A percentile compares a stretch with the other conserved stretches of the same genome.
These are phyloP conservation scores for Clavispora phyllophila DNA, from an alignment of 805 yeast species.

Conservation along the genomic window DNA sequence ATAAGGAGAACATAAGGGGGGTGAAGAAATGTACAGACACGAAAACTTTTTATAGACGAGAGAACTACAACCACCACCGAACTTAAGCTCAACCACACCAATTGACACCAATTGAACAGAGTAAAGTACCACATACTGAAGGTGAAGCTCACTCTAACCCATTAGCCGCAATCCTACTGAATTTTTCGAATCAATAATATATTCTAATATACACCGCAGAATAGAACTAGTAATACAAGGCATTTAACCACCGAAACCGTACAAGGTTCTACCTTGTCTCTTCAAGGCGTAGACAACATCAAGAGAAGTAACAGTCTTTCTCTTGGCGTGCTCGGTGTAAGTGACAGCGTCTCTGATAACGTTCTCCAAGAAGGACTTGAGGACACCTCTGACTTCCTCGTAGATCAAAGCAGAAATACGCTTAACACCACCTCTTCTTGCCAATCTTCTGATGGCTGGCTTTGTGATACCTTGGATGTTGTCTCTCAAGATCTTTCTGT, in stretches of 20 bases:
- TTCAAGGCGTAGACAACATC: slow-evolving; percentile 98
- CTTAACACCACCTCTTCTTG: slow-evolving; percentile 99
- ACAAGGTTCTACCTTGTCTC: slow-evolving; percentile 99
- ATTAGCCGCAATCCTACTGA: too few relatives aligned
- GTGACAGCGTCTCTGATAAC: slow-evolving; percentile 99
- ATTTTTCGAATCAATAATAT: slow-evolving; percentile 16
- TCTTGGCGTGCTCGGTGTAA: slow-evolving; percentile 99
- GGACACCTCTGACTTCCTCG: slow-evolving; percentile 97
- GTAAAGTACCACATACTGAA: too few relatives aligned
- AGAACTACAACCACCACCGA: too few relatives aligned
- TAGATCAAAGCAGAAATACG: slow-evolving; percentile 98
- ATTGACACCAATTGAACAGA: too few relatives aligned
- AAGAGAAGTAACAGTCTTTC: slow-evolving; percentile 98
- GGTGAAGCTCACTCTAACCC: too few relatives aligned
- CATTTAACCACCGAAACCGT: slow-evolving; percentile 96
- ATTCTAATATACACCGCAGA: slow-evolving; percentile 20
- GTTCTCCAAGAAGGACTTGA: slow-evolving; percentile 91
- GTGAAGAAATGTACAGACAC: too few relatives aligned
- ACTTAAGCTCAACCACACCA: too few relatives aligned
- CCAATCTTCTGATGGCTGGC: slow-evolving; percentile 99
- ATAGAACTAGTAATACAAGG: slow-evolving; percentile 18
- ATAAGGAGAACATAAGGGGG: too few relatives aligned
- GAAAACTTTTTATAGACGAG: too few relatives aligned
- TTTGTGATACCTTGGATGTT: slow-evolving; percentile 99
- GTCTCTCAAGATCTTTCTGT: slow-evolving; percentile 98